Evolutionary conservation across 2,329 filamentous ascomycete genomes (phyloP).

Genomic region (Juglanconis oblonga): DNA sequence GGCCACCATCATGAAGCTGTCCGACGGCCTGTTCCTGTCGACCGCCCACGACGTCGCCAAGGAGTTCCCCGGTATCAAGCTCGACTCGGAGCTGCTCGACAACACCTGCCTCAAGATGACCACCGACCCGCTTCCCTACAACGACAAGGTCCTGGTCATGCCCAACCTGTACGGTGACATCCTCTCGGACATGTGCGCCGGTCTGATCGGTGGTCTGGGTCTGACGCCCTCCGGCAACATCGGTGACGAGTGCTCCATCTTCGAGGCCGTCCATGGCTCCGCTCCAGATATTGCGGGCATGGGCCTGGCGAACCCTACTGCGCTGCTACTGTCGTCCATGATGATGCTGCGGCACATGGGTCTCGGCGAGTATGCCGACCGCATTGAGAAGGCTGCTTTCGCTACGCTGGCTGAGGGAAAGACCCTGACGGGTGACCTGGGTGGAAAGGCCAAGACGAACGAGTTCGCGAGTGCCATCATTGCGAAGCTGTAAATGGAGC

Average conservation of each 20-base stretch:
- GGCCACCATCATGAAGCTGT: constrained; percentile 99
- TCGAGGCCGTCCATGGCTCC: constrained; percentile 98
- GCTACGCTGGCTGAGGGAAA: constrained; percentile 95
- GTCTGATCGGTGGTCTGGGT: constrained; percentile 95
- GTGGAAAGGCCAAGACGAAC: constrained; percentile 91
- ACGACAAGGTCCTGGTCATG: constrained; percentile 98
- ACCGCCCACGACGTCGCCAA: constrained; percentile 83
- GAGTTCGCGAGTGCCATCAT: constrained; percentile 96
- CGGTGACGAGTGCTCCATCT: constrained; percentile 98
- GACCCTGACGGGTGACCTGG: constrained; percentile 90
- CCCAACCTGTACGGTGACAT: constrained; percentile 99
- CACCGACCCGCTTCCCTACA: constrained; percentile 92
- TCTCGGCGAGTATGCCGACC: constrained; percentile 75
- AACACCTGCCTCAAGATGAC: constrained; percentile 99
- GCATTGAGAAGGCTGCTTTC: constrained; percentile 94
- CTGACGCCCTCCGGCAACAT: constrained; percentile 98
- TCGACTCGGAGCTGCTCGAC: constrained; percentile 96
- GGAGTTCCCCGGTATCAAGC: constrained; percentile 94
- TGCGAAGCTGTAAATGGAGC: constrained; percentile 52
- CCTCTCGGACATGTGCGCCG: constrained; percentile 98
- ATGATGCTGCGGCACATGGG: constrained; percentile 99
- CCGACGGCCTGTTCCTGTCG: constrained; percentile 94
- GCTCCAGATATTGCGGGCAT: constrained; percentile 96
- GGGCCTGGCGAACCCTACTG: constrained; percentile 94
- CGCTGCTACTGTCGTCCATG: constrained; percentile 89